Conservation (phyloP, 306 rosid species). For the Carpinus fangiana region DNA sequence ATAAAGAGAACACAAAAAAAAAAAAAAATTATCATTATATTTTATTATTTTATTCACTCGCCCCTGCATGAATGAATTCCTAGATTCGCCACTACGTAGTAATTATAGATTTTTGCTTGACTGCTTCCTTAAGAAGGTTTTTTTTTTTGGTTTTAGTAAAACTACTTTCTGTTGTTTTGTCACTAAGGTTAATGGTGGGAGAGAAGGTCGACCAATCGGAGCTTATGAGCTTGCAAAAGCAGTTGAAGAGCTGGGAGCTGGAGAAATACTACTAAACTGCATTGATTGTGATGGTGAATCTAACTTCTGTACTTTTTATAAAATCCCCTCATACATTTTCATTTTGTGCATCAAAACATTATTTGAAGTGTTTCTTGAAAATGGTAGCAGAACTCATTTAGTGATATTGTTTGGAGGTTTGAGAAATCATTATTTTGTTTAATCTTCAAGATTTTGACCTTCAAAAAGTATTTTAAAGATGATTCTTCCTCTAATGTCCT, state of each 20-base stretch:
- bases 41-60: too few species aligned
- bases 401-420: background rate
- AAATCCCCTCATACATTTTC: background rate
- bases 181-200: slow-evolving; percentile 76
- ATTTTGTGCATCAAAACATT: background rate
- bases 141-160: background rate
- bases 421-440: background rate
- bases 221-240: slow-evolving; percentile 95
- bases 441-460: background rate
- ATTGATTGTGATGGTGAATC: slow-evolving; percentile 88
- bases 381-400: background rate
- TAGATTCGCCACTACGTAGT: background rate
- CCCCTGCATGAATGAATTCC: too few species aligned
- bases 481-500: background rate
- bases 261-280: slow-evolving; percentile 95
- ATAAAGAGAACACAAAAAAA: too few species aligned
- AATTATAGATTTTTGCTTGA: slow-evolving; percentile 12
- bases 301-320: slow-evolving; percentile 12
- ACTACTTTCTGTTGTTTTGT: slow-evolving; percentile 24
- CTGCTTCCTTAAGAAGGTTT: background rate
- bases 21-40: too few species aligned
- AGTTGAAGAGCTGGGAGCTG: slow-evolving; percentile 96
- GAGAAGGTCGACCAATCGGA: slow-evolving; percentile 94
- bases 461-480: background rate
- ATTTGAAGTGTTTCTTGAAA: background rate